Conservation (phyloP, 495 filamentous ascomycete species). For the Apodospora peruviana region DNA sequence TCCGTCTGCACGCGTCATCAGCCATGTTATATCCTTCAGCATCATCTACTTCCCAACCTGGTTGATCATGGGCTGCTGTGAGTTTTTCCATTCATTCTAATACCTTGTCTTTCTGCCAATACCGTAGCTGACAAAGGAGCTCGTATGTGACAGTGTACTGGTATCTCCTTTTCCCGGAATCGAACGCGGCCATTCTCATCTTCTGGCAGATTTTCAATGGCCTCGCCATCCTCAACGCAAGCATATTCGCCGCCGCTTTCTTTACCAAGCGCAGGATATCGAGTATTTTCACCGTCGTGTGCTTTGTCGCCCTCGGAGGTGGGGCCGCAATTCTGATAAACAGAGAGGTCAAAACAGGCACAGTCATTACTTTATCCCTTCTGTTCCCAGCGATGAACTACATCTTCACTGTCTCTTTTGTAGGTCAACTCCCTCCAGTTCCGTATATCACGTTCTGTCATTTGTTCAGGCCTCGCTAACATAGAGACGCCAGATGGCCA, state of each 20-base stretch:
- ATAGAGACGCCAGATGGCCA: too few relatives aligned
- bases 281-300: constrained; percentile 14
- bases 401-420: constrained; percentile 11
- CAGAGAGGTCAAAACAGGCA: constrained; percentile 1
- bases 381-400: constrained; percentile 19
- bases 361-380: constrained; percentile 7
- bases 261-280: constrained; percentile 57
- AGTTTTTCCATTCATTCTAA: neutral
- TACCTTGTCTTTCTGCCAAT: neutral
- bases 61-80: constrained; percentile 33
- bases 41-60: constrained; percentile 9
- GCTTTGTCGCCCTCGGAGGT: constrained; percentile 8
- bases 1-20: constrained; percentile 6
- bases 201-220: constrained; percentile 57
- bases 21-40: constrained; percentile 6
- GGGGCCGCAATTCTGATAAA: constrained; percentile 11
- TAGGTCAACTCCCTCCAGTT: neutral
- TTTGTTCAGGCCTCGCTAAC: too few relatives aligned
- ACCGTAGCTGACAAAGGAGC: constrained; percentile 32
- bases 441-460: neutral
- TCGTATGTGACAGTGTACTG: constrained; percentile 36
- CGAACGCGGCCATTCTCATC: constrained; percentile 53
- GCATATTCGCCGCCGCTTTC: constrained; percentile 61
- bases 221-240: constrained; percentile 56
- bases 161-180: constrained; percentile 54